Evolutionary conservation across 1,139 yeast genomes (phyloP).

Genomic region (Geotrichum reessii): DNA sequence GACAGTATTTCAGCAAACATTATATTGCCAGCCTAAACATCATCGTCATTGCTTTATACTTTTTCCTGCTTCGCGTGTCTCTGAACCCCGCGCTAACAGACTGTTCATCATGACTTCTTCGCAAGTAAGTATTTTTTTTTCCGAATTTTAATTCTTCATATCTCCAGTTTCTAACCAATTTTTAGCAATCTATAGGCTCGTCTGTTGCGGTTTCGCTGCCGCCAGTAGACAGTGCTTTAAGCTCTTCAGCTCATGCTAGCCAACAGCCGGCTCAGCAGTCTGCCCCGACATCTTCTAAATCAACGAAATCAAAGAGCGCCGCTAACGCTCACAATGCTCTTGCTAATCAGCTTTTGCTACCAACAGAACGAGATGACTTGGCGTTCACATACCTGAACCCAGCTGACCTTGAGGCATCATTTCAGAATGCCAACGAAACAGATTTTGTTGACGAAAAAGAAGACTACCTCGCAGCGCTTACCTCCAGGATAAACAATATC

Average conservation of each 20-base stretch:
- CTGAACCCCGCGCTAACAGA: background rate
- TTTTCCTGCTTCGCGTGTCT: background rate
- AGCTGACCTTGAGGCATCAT: conserved; percentile 6
- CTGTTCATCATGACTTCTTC: background rate
- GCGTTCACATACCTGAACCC: background rate
- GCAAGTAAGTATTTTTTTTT: background rate
- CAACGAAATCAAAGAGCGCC: background rate
- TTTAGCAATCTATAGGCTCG: background rate
- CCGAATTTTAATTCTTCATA: background rate
- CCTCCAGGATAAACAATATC: background rate
- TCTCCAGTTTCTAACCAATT: background rate
- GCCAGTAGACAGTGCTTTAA: background rate
- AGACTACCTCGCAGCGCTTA: background rate
- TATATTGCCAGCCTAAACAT: background rate
- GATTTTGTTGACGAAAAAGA: background rate
- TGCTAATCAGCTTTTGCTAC: background rate
- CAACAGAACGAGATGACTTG: background rate
- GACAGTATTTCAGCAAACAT: background rate
- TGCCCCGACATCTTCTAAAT: background rate
- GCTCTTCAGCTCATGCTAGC: background rate
- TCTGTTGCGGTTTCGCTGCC: background rate
- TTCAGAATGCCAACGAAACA: conserved; percentile 4
- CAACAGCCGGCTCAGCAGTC: background rate
- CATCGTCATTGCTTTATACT: too few relatives aligned
- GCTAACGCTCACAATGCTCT: background rate